These are phyloP conservation scores for Juglanconis oblonga DNA, from an alignment of 2,329 filamentous ascomycete genomes.

Conservation along the genomic window DNA sequence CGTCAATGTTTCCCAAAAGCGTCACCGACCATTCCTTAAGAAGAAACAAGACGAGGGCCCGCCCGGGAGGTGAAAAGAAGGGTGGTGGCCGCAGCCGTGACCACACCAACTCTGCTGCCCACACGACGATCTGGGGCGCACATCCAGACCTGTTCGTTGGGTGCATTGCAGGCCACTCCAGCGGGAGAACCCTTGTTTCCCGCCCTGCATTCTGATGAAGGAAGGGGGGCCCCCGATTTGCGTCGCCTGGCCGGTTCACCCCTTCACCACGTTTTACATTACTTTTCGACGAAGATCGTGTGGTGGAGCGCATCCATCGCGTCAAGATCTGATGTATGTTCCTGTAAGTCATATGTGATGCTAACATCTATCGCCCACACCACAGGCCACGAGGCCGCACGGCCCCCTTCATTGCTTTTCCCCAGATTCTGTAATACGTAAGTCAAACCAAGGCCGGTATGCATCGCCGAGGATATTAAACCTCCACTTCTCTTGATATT, in stretches of 20 bases:
- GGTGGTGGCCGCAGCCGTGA: constrained; percentile 14
- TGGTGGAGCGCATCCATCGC: constrained; percentile 5
- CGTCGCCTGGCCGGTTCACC: background rate
- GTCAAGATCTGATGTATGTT: constrained; percentile 7
- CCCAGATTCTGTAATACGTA: background rate
- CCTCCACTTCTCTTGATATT: background rate
- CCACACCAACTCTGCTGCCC: constrained; percentile 14
- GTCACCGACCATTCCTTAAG: background rate
- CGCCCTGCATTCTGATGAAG: constrained; percentile 10
- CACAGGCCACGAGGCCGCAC: constrained; percentile 1
- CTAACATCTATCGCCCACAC: constrained; percentile 2
- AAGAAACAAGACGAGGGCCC: background rate
- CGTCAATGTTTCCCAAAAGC: background rate
- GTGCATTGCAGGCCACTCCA: constrained; percentile 12
- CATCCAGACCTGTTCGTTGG: constrained; percentile 14
- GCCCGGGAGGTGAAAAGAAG: background rate
- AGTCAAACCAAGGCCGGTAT: background rate
- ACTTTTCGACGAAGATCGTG: constrained; percentile 7
- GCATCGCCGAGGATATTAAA: background rate
- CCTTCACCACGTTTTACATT: background rate
- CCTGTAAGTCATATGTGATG: background rate
- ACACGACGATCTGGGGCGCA: constrained; percentile 7
- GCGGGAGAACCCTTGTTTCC: constrained; percentile 18
- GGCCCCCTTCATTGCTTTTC: background rate
- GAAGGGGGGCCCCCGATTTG: constrained; percentile 9